Base-by-base conservation (phyloP, 441 rosid genomes). In the Populus hybrid region DNA sequence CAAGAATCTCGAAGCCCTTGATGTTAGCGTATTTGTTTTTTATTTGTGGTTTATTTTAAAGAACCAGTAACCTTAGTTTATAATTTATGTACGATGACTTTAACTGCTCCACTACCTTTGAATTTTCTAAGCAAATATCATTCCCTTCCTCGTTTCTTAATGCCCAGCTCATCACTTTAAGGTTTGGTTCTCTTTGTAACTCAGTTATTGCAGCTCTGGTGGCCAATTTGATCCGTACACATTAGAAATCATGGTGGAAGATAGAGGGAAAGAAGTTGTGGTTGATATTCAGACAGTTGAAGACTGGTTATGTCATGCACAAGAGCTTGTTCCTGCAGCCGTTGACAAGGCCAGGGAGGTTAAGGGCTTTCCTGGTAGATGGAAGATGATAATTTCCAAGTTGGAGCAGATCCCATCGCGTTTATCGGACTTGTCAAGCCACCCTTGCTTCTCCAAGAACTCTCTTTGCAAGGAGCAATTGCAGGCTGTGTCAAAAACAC, bases 391-490 rank as follows among this genome's bases (percentile, higher is more conserved):
- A 59, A 80, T 89, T 71, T 86, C 89, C 57, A 94, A 92, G 79
- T 78, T 95, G 85, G 95, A 92, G 86, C 88, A 87, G 91, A 85
- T 95, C 64, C 98, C 98, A 0, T 81, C 90, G 5, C 87, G 88
- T 73, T 78, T 93, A 70, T 91, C 95, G 0, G 97, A 95, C 65
- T 88, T 95, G 61, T 92, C 97, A 0, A 91, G 95, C 83, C 99
- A 95, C 73, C 99, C 99, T 68, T 93, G 91, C 77, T 95, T 95
- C 84, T 89, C 90, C 24, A 95, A 89, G 86, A 91, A 95, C 77
- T 74, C 93, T 10, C 90, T 95, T 20, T 95, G 99, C 75, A 89
- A 80, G 84, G 99, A 95, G 77, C 99, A 95, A 77, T 80, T 93
- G 83, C 90, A 89, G 86, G 90, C 88, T 1, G 93, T 92, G 42